phyloP scores from a whole-genome alignment of 805 yeast genomes.

The Myxozyma sirexii region DNA sequence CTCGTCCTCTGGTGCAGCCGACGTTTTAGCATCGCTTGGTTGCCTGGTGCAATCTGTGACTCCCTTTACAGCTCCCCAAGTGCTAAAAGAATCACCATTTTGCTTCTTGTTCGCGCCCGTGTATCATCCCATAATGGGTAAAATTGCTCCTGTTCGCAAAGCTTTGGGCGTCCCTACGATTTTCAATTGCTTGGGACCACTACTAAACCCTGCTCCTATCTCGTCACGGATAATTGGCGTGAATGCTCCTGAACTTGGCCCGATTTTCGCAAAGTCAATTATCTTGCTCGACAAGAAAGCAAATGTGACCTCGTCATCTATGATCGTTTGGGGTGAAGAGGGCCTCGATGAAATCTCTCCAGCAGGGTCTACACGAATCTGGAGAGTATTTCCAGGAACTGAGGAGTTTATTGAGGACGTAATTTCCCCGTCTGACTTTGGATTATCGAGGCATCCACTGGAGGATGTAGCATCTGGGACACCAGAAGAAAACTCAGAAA shows the following conservation, averaged over 20 bases:
- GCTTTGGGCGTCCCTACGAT: conserved; percentile 87
- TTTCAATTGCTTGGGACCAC: conserved; percentile 91
- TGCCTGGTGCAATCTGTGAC: conserved; percentile 76
- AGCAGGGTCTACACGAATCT: conserved; percentile 74
- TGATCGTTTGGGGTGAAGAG: conserved; percentile 91
- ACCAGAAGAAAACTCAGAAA: conserved; percentile 77
- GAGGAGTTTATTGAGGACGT: conserved; percentile 35
- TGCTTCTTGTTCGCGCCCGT: conserved; percentile 89
- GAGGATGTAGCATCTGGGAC: conserved; percentile 77
- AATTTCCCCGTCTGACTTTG: conserved; percentile 62
- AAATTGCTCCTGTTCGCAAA: conserved; percentile 76
- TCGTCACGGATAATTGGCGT: conserved; percentile 88
- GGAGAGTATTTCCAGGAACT: conserved; percentile 58
- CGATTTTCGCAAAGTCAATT: conserved; percentile 81
- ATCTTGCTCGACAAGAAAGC: conserved; percentile 57
- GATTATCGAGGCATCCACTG: conserved; percentile 71
- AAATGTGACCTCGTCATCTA: conserved; percentile 53
- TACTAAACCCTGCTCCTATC: conserved; percentile 85
- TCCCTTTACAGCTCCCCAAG: conserved; percentile 59
- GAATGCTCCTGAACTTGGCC: conserved; percentile 75
- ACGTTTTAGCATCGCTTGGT: conserved; percentile 77
- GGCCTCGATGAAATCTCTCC: conserved; percentile 96
- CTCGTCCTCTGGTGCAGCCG: conserved; percentile 92
- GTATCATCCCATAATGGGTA: conserved; percentile 89
- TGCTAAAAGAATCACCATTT: conserved; percentile 52